Evolutionary conservation across 257 asterid genomes (phyloP).

Genomic region (Nicotiana noctiflora): DNA sequence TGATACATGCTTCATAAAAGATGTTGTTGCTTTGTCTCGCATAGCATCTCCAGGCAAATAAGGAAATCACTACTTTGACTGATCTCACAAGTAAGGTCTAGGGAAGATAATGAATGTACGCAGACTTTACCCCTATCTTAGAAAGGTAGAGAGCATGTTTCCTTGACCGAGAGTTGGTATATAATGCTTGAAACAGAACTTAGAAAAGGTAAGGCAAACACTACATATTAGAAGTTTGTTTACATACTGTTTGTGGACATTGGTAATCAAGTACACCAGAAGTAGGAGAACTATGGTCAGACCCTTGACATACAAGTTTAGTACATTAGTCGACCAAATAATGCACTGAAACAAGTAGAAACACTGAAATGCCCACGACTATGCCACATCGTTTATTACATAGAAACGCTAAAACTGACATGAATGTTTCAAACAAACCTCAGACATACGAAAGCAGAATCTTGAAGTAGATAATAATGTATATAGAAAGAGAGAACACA

Average conservation of each 20-base stretch:
- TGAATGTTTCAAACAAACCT: not conserved
- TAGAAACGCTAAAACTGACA: not conserved
- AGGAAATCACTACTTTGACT: not conserved
- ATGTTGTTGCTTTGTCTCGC: not conserved
- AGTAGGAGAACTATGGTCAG: not conserved
- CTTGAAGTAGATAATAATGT: conserved; percentile 57
- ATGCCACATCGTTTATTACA: not conserved
- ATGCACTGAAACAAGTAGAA: conserved; percentile 7
- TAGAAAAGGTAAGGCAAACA: not conserved
- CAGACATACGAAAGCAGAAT: conserved; percentile 35
- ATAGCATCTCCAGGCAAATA: not conserved
- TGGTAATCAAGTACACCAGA: not conserved
- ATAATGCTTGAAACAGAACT: not conserved
- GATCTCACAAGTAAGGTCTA: not conserved
- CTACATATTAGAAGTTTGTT: not conserved
- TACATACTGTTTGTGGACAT: not conserved
- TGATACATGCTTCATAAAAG: not conserved
- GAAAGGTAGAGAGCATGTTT: too few species aligned
- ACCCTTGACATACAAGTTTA: not conserved
- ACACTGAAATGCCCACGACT: not conserved
- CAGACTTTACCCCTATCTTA: too few species aligned
- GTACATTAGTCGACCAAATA: not conserved
- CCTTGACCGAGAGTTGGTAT: too few species aligned
- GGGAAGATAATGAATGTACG: too few species aligned
- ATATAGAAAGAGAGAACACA: conserved; percentile 57